Evolutionary conservation across 768 basidiomycete species (phyloP).

Genomic region (Nidularia sp.): DNA sequence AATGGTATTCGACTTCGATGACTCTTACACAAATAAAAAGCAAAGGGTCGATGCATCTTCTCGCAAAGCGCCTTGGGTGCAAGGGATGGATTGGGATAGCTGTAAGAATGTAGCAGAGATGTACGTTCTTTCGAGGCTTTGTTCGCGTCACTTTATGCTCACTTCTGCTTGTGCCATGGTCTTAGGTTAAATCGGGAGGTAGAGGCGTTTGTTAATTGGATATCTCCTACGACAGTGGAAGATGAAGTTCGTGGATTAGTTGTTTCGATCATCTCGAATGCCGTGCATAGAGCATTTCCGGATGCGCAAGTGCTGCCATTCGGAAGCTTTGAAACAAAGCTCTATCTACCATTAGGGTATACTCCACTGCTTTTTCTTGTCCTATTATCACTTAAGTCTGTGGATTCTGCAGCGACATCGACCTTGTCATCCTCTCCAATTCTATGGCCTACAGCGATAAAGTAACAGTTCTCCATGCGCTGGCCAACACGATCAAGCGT

Average conservation of each 20-base stretch:
- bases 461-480: conserved; percentile 63
- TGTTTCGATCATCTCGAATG: conserved; percentile 64
- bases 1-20: conserved; percentile 36
- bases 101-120: conserved; percentile 82
- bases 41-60: conserved; percentile 47
- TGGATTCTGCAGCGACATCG: conserved; percentile 71
- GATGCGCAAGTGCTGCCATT: conserved; percentile 85
- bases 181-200: conserved; percentile 84
- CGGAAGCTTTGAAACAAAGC: conserved; percentile 88
- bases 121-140: conserved; percentile 40
- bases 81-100: conserved; percentile 63
- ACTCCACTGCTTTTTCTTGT: conserved; percentile 17
- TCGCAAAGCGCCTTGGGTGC: conserved; percentile 69
- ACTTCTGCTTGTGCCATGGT: conserved; percentile 5
- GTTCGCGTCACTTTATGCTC: neutral
- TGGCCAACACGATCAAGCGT: conserved; percentile 76
- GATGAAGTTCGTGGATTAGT: conserved; percentile 79
- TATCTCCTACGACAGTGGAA: conserved; percentile 82
- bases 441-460: conserved; percentile 71
- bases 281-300: conserved; percentile 61
- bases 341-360: conserved; percentile 91
- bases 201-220: conserved; percentile 78
- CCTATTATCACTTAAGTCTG: conserved; percentile 10
- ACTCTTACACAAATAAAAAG: conserved; percentile 50
- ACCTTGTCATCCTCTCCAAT: conserved; percentile 82